Conservation (phyloP, 2,329 filamentous ascomycete species). For the Bipolaris victoriae region DNA sequence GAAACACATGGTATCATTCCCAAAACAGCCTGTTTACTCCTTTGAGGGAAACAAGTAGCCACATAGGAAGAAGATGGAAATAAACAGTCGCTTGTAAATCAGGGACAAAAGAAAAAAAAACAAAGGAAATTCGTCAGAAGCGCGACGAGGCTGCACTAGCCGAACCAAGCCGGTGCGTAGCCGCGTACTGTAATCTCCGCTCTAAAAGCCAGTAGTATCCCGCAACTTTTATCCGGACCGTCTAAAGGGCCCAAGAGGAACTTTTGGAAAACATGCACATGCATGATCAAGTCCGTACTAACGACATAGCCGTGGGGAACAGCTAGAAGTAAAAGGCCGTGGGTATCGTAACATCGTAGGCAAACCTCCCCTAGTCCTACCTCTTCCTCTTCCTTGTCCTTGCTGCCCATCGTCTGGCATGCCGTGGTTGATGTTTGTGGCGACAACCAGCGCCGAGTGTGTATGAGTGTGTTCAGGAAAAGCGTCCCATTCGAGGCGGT, state of each 20-base stretch:
- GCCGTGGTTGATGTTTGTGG: neutral
- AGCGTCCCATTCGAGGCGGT: conserved; percentile 45
- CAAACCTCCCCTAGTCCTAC: conserved; percentile 19
- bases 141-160: conserved; percentile 10
- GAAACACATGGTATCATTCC: conserved; percentile 44
- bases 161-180: conserved; percentile 15
- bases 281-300: conserved; percentile 35
- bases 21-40: conserved; percentile 15
- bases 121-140: conserved; percentile 14
- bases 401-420: conserved; percentile 22
- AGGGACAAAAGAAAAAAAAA: neutral
- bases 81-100: conserved; percentile 14
- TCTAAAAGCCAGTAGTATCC: conserved; percentile 6
- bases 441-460: conserved; percentile 11
- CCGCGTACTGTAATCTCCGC: conserved; percentile 8
- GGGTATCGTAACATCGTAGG: conserved; percentile 46
- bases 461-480: conserved; percentile 31
- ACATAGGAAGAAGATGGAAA: conserved; percentile 16
- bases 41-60: conserved; percentile 20
- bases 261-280: conserved; percentile 36
- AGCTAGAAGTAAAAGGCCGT: conserved; percentile 39
- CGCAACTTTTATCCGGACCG: conserved; percentile 28
- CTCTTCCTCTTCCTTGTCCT: conserved; percentile 18
- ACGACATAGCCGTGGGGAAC: conserved; percentile 30
- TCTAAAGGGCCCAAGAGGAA: conserved; percentile 28